Conservation (phyloP, 169 alveolate species). For the Plasmodium fragile region DNA sequence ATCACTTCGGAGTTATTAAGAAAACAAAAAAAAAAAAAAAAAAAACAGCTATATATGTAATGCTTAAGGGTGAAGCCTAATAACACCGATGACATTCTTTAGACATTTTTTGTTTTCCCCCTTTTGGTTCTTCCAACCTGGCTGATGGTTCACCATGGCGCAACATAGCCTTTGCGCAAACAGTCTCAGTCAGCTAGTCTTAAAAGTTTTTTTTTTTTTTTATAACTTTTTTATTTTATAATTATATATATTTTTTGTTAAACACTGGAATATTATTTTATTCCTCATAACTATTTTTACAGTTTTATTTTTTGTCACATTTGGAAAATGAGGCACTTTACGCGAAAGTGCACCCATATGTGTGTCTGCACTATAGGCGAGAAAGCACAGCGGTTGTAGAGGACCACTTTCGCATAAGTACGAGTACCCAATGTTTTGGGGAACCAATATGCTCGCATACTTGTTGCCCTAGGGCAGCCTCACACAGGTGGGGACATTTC, state of each 20-base stretch:
- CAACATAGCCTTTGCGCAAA: background rate
- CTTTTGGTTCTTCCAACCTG: slow-evolving; percentile 1
- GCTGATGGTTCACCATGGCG: background rate
- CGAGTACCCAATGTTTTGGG: background rate
- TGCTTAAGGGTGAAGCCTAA: background rate
- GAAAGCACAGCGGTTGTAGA: background rate
- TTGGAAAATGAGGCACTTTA: background rate
- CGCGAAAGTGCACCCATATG: background rate
- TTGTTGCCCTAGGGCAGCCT: background rate
- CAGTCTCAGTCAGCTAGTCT: background rate
- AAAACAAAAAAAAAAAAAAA: background rate
- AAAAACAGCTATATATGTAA: background rate
- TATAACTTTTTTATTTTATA: background rate
- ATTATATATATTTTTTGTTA: background rate
- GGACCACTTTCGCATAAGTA: background rate
- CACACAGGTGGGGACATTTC: background rate
- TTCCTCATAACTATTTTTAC: background rate
- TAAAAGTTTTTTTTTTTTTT: background rate
- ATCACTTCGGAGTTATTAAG: background rate
- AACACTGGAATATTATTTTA: background rate
- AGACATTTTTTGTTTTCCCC: background rate
- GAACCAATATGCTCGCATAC: background rate
- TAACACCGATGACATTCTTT: background rate
- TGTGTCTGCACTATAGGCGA: background rate
- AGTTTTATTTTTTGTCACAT: background rate